Conservation (phyloP, 108 stramenopile species). For the Cylindrotheca fusiformis region DNA sequence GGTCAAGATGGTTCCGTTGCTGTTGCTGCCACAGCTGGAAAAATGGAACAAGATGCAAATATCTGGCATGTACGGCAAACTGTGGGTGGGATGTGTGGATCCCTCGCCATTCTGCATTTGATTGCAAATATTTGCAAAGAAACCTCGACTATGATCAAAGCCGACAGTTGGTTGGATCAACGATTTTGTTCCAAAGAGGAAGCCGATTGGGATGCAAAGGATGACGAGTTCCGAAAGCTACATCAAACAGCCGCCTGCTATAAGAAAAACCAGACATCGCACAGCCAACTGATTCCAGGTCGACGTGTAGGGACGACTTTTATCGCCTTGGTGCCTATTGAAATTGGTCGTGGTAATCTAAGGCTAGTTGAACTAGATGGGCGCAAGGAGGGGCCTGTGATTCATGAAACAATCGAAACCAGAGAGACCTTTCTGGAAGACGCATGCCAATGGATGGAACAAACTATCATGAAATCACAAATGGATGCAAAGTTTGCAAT, state of each 20-base stretch:
- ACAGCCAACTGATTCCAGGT: conserved; percentile 26
- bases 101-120: conserved; percentile 75
- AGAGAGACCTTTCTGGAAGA: conserved; percentile 45
- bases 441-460: conserved; percentile 44
- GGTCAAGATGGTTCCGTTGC: conserved; percentile 7
- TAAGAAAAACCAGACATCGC: conserved; percentile 39
- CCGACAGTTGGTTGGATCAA: conserved; percentile 53
- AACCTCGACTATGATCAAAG: conserved; percentile 25
- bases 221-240: conserved; percentile 48
- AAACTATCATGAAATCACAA: conserved; percentile 64
- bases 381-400: conserved; percentile 75
- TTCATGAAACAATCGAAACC: conserved; percentile 47
- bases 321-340: conserved; percentile 60
- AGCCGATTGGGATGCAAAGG: conserved; percentile 55
- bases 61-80: conserved; percentile 75
- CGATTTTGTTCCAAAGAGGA: conserved; percentile 54
- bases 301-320: conserved; percentile 81
- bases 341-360: conserved; percentile 32
- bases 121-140: conserved; percentile 43
- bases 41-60: conserved; percentile 24
- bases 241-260: conserved; percentile 60
- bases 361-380: conserved; percentile 91
- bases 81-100: conserved; percentile 83
- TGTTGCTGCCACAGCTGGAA: conserved; percentile 3
- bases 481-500: conserved; percentile 72